A percentile compares a stretch with the other conserved stretches of the same genome.
These are phyloP conservation scores for Austroboletus niveus DNA, from an alignment of 1,284 basidiomycete species.

Conservation along the genomic window DNA sequence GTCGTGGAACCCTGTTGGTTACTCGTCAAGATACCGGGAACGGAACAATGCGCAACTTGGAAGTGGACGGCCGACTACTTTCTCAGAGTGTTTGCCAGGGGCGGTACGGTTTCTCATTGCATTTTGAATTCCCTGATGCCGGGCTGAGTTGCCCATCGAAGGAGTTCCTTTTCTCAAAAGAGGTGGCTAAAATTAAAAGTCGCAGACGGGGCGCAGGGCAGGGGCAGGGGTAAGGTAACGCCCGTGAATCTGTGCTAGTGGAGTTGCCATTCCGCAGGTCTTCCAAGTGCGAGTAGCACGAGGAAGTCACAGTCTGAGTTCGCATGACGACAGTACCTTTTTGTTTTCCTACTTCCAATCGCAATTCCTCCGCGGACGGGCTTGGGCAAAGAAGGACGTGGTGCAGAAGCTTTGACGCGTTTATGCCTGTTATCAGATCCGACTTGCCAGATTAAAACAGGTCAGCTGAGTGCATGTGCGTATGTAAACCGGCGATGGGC, in stretches of 20 bases:
- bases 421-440: constrained; percentile 14
- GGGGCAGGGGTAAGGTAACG: neutral
- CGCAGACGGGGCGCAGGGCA: neutral
- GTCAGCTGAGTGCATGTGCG: constrained; percentile 7
- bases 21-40: constrained; percentile 12
- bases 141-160: neutral
- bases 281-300: constrained; percentile 3
- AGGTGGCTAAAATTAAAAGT: neutral
- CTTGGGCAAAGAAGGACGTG: neutral
- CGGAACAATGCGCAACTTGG: neutral
- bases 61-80: neutral
- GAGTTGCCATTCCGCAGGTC: constrained; percentile 2
- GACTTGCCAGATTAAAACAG: constrained; percentile 9
- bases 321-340: constrained; percentile 20
- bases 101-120: constrained; percentile 12
- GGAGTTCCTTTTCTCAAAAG: neutral
- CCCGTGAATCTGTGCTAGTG: neutral
- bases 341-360: neutral
- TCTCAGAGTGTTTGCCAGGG: neutral
- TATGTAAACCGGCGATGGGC: constrained; percentile 4
- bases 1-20: constrained; percentile 10
- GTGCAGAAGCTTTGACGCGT: constrained; percentile 1
- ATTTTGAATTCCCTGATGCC: constrained; percentile 7
- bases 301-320: neutral
- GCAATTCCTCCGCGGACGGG: constrained; percentile 11